These are phyloP conservation scores for Brettanomyces sp. DNA, from an alignment of 805 yeast species.

Conservation along the genomic window DNA sequence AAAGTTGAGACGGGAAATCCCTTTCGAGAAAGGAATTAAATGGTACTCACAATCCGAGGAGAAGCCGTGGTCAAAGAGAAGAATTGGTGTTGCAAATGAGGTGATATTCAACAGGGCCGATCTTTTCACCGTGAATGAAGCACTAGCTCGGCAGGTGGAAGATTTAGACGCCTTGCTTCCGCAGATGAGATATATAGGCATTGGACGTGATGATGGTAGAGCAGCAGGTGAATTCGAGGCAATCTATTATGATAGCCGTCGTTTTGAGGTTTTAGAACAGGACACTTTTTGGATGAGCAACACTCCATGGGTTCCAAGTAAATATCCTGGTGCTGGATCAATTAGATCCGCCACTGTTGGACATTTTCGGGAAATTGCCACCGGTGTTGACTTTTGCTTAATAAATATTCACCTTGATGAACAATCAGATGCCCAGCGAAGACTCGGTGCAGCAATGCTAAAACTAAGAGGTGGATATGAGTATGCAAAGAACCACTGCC, in stretches of 20 bases:
- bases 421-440: slow-evolving; percentile 35
- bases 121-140: slow-evolving; percentile 39
- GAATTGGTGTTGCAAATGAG: slow-evolving; percentile 27
- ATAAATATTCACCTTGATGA: slow-evolving; percentile 46
- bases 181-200: slow-evolving; percentile 33
- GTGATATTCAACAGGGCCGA: slow-evolving; percentile 26
- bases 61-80: slow-evolving; percentile 26
- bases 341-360: slow-evolving; percentile 31
- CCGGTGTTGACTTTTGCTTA: slow-evolving; percentile 27
- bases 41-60: slow-evolving; percentile 22
- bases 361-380: slow-evolving; percentile 19
- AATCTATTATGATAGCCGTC: slow-evolving; percentile 29
- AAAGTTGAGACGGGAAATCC: slow-evolving; percentile 12
- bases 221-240: slow-evolving; percentile 44
- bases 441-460: slow-evolving; percentile 35
- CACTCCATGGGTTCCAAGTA: slow-evolving; percentile 45
- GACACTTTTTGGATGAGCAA: slow-evolving; percentile 44
- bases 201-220: slow-evolving; percentile 46
- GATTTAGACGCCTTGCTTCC: slow-evolving; percentile 29
- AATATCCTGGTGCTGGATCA: slow-evolving; percentile 31
- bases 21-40: slow-evolving; percentile 12
- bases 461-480: slow-evolving; percentile 30
- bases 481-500: slow-evolving; percentile 20
- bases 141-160: slow-evolving; percentile 33
- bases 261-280: slow-evolving; percentile 30